Evolutionary conservation across 352 stramenopile species (phyloP).

Genomic region (Phytophthora nicotianae): DNA sequence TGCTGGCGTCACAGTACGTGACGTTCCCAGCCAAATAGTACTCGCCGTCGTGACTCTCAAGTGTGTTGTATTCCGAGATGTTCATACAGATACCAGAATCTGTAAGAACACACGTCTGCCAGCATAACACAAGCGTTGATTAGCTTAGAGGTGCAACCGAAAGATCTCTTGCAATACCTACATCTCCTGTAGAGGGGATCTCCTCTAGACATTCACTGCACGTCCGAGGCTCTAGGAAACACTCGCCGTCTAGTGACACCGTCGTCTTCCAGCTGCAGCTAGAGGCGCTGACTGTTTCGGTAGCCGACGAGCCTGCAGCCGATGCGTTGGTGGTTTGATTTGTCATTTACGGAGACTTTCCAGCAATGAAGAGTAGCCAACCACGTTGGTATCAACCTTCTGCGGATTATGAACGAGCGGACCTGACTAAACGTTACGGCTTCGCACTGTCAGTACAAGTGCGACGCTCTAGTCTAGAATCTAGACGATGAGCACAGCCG

Average conservation of each 20-base stretch:
- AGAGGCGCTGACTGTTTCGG: conserved; percentile 20
- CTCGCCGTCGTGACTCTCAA: conserved; percentile 1
- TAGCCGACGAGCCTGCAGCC: neutral
- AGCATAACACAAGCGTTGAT: neutral
- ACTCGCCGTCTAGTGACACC: conserved; percentile 19
- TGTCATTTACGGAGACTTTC: conserved; percentile 23
- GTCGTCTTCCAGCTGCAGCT: conserved; percentile 41
- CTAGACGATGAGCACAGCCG: neutral
- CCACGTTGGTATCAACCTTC: conserved; percentile 4
- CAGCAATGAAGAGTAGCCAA: conserved; percentile 25
- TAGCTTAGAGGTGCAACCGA: neutral
- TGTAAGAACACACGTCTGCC: conserved; percentile 33
- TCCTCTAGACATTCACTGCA: conserved; percentile 44
- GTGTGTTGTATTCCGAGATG: conserved; percentile 4
- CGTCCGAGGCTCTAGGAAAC: conserved; percentile 34
- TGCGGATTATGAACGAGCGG: conserved; percentile 13
- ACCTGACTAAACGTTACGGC: conserved; percentile 20
- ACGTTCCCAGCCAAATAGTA: conserved; percentile 25
- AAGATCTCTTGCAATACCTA: conserved; percentile 3
- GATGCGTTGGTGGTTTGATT: conserved; percentile 2
- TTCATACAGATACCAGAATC: conserved; percentile 28
- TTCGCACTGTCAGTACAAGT: no score
- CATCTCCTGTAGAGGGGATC: conserved; percentile 36
- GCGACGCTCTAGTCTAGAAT: no score
- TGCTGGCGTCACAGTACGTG: conserved; percentile 20